Base-by-base conservation (phyloP, 495 filamentous ascomycete species). In the Hypoxylon intermedium region DNA sequence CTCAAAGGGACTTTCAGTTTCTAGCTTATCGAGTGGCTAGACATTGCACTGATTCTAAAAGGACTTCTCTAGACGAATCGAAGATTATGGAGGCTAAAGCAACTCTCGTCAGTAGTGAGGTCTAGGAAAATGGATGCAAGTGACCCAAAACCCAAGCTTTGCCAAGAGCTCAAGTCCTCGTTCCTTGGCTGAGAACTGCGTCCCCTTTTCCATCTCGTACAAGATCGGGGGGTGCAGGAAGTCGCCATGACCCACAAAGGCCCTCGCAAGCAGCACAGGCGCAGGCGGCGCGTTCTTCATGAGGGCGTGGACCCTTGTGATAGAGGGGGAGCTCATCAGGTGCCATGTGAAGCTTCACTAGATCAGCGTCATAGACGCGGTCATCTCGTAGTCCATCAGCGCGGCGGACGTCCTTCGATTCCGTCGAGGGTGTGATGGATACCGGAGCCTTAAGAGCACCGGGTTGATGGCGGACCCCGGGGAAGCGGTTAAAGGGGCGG, bases 371-470 rank as follows among this genome's bases (percentile, higher is more conserved):
- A 56, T 52, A 21, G 51, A 60, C 26, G 20, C 37, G 9, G 23
- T 43, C 11, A 50, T 54, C 13, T 21, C 23, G 9, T 30, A 11
- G 11, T 37, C 44, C 9, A 33, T 49, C 6, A 44, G 62, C 1
- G 9, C 33, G 0, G 40, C 9, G 37, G 43, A 2, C 5, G 11
- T 41, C 1, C 23, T 52, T 0, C 50, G 47, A 48, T 6, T 37
- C 50, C 12, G 21, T 21, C 26, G 50, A 55, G n/a, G 45, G 21
- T 1, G 15, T 37, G 12, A 65, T 50, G 6, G 46, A 60, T 15
- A 52, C 37, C 40, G 50, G 52, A 2, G 6, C 31, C 2, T 55
- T 23, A 37, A 45, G 12, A 65, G 62, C 30, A 64, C 60, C 1
- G 54, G 54, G 5, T 9, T 60, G 12, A 47, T 43, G 3, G 20